Percentiles rank a stretch among this genome's conserved stretches.
Evolutionary conservation across 2,329 filamentous ascomycete genomes (phyloP).

Genomic region (Colletotrichum sp.): DNA sequence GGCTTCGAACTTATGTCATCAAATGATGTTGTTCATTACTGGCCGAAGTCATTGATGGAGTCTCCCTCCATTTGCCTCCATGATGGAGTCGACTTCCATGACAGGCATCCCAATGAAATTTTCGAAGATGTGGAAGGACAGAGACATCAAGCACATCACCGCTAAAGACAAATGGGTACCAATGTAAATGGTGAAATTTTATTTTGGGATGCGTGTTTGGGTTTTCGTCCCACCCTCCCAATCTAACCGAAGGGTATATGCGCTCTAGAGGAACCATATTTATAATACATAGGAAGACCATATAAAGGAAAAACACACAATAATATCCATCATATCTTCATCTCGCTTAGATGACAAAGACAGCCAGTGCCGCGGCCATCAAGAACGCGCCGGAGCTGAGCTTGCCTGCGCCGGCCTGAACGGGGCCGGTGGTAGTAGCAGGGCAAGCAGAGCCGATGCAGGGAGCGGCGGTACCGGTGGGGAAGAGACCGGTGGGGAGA

Average conservation of each 20-base stretch:
- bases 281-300: neutral
- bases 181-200: neutral
- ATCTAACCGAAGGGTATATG: constrained; percentile 9
- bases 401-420: constrained; percentile 9
- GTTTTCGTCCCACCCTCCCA: neutral
- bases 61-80: neutral
- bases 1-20: too few species aligned
- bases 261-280: neutral
- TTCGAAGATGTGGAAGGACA: too few species aligned
- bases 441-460: constrained; percentile 13
- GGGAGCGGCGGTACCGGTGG: neutral
- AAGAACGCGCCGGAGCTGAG: neutral
- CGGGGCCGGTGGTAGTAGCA: constrained; percentile 11
- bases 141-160: neutral
- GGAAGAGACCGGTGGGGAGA: neutral
- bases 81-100: neutral
- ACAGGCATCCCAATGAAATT: neutral
- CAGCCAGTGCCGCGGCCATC: neutral
- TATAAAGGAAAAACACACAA: neutral
- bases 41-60: too few species aligned
- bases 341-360: neutral
- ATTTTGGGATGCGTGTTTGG: neutral
- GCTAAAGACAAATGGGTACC: neutral
- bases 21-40: too few species aligned
- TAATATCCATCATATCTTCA: neutral